Base-by-base conservation (phyloP, 2,329 filamentous ascomycete species). In the Colletotrichum phormii region DNA sequence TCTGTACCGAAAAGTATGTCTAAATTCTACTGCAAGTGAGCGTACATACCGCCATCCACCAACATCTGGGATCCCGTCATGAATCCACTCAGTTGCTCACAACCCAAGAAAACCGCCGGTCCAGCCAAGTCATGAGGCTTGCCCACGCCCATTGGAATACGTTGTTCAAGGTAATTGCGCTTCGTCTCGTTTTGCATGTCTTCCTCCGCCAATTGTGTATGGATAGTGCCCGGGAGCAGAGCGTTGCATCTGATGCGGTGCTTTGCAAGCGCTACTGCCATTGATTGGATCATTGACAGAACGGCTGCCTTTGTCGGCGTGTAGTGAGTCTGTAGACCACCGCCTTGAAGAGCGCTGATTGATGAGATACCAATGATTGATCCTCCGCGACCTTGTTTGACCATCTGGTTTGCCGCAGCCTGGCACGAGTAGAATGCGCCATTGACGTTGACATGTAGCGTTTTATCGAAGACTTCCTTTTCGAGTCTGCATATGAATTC, bases 21-120 rank as follows among this genome's bases (percentile, higher is more conserved):
- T 24, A 53, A 24, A 53, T 15, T 2, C n/a, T 81, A 92, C 77
- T 93, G 91, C 75, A 94, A 82, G 80, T 94, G 93, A 5, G 94
- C 92, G 83, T 92, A 95, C 70, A 93, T 81, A 0, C 92, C 93
- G 11, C 93, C 93, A 82, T 95, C 93, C 11, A 94, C 93, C 53
- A 95, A 81, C 67, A 95, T 76, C 80, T 94, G 91, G 11, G 92
- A 89, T 0, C 92, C 92, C 72, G 89, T 93, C 74, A 93, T 89
- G 82, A 91, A 93, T 42, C 85, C 84, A 78, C 89, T 92, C 82
- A 94, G 81, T 74, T 87, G 89, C 69, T 88, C 90, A 77, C 89
- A 90, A 1, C 89, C 92, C 79, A 94, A 82, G 79, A 94, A 94
- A 4, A 95, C 89, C 4, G 92, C 92, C 2, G 92, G 92, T 0